phyloP scores from a whole-genome alignment of 345 rosid species.

The Leavenworthia alabamica region DNA sequence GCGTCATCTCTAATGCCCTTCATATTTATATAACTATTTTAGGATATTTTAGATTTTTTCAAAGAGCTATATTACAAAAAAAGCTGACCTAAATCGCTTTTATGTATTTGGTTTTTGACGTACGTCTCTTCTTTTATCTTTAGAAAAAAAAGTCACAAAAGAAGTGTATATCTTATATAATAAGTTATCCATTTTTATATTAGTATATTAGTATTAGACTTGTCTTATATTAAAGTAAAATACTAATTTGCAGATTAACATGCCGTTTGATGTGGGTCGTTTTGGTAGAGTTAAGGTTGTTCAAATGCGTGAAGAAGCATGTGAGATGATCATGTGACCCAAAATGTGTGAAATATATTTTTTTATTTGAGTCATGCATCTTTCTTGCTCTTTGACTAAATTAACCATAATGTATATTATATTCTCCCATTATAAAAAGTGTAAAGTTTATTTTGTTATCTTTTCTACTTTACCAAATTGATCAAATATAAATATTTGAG shows the following conservation, averaged over 20 bases:
- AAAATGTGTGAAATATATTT: background rate
- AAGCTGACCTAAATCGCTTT: slow-evolving; percentile 17
- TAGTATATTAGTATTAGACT: background rate
- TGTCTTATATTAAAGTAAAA: background rate
- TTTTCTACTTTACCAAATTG: background rate
- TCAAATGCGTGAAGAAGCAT: slow-evolving; percentile 25
- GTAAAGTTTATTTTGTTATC: background rate
- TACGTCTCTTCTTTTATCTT: slow-evolving; percentile 14
- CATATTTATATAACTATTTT: background rate
- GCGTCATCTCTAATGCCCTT: background rate
- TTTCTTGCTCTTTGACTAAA: slow-evolving; percentile 24
- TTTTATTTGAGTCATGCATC: background rate
- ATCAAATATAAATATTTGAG: background rate
- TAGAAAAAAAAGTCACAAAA: background rate
- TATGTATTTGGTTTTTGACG: slow-evolving; percentile 2
- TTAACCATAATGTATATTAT: slow-evolving; percentile 11
- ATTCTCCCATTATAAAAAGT: background rate
- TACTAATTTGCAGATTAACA: slow-evolving; percentile 2
- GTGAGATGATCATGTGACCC: slow-evolving; percentile 28
- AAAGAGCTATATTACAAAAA: slow-evolving; percentile 8
- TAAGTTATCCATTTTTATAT: background rate
- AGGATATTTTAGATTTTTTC: background rate
- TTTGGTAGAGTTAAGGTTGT: slow-evolving; percentile 19
- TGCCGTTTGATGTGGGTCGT: slow-evolving; percentile 10
- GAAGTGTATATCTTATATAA: background rate